A percentile compares a stretch with the other conserved stretches of the same genome.
Conservation (phyloP, 2,329 filamentous ascomycete species). For the Pseudogymnoascus sp. region DNA sequence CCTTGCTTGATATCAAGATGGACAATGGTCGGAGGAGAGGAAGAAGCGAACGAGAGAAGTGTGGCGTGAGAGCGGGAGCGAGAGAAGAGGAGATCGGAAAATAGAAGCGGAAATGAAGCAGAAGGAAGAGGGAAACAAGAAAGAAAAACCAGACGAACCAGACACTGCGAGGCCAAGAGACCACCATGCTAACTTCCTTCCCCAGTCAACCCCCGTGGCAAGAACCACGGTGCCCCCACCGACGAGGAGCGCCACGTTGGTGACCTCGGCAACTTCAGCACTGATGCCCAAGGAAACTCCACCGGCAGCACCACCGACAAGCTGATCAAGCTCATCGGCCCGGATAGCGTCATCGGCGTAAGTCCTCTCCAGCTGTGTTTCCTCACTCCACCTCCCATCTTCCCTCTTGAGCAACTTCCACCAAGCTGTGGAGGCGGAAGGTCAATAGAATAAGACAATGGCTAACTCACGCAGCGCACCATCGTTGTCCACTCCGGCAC, state of each 20-base stretch:
- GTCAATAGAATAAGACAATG: constrained; percentile 12
- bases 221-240: constrained; percentile 81
- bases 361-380: constrained; percentile 25
- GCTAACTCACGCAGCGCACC: constrained; percentile 59
- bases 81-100: not conserved
- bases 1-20: not conserved
- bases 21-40: not conserved
- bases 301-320: constrained; percentile 75
- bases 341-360: constrained; percentile 91
- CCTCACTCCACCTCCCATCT: not conserved
- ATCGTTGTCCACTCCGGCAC: constrained; percentile 92
- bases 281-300: constrained; percentile 85
- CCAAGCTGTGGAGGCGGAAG: not conserved
- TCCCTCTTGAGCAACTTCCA: not conserved
- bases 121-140: not conserved
- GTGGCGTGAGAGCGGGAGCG: constrained; percentile 10
- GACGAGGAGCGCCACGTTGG: constrained; percentile 89
- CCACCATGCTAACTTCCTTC: not conserved
- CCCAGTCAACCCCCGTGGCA: constrained; percentile 87
- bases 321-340: constrained; percentile 90
- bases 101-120: too few species aligned
- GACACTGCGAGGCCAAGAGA: constrained; percentile 11
- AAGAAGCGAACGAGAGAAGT: not conserved
- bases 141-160: not conserved
- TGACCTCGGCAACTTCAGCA: constrained; percentile 96